Evolutionary conservation across 352 stramenopile genomes (phyloP).

Genomic region (Elongisporangium prolatum): DNA sequence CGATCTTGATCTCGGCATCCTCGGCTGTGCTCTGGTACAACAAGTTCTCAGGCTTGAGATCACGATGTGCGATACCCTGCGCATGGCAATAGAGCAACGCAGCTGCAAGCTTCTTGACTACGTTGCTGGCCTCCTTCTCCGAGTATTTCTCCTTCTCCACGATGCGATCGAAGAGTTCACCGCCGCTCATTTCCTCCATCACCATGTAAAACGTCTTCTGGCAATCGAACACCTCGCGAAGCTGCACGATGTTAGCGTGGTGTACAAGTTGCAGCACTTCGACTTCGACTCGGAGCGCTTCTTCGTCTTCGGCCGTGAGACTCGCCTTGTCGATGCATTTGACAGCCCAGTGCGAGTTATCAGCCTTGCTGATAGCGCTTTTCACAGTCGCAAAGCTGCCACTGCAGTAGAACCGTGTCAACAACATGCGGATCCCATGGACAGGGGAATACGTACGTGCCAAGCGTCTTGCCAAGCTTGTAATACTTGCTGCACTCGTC

Average conservation of each 20-base stretch:
- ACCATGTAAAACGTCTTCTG: conserved; percentile 91
- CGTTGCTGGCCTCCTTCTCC: conserved; percentile 78
- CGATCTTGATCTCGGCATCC: conserved; percentile 92
- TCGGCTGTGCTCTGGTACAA: conserved; percentile 84
- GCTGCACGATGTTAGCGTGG: conserved; percentile 84
- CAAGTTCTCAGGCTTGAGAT: conserved; percentile 89
- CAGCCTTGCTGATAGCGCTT: conserved; percentile 67
- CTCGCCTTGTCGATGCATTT: conserved; percentile 86
- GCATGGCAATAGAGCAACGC: conserved; percentile 88
- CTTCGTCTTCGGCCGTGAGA: conserved; percentile 74
- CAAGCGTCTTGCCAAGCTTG: conserved; percentile 85
- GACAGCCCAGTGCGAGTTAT: conserved; percentile 76
- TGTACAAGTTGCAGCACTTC: conserved; percentile 79
- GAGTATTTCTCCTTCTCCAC: conserved; percentile 91
- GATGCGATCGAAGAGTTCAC: conserved; percentile 92
- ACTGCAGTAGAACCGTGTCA: conserved; percentile 15
- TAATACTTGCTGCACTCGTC: conserved; percentile 87
- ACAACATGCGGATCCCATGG: neutral
- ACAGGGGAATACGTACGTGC: conserved; percentile 55
- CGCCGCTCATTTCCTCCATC: conserved; percentile 89
- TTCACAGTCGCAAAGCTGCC: conserved; percentile 86
- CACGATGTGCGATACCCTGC: conserved; percentile 88
- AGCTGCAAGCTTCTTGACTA: conserved; percentile 82
- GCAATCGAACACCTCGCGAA: conserved; percentile 87
- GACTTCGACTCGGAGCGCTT: conserved; percentile 78